These are phyloP conservation scores for Sanghuangporus sanghuang DNA, from an alignment of 1,284 basidiomycete genomes.

Conservation along the genomic window DNA sequence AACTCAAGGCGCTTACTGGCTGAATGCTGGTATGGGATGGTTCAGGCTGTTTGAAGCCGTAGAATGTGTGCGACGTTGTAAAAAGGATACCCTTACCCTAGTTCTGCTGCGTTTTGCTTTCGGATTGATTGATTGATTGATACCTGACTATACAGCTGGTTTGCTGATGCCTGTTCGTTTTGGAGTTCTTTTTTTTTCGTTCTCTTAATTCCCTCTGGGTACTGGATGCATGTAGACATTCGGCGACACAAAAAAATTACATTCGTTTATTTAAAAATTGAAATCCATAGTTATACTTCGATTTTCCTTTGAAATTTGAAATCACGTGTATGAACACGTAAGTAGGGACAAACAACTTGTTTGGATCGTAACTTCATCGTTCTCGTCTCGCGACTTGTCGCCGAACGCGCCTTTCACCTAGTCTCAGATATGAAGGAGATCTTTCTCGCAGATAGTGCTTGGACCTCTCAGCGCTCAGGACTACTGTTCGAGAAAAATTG, in stretches of 20 bases:
- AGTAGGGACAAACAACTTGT: too few relatives aligned
- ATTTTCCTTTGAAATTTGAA: too few relatives aligned
- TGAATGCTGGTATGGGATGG: neutral
- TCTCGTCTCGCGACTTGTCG: too few relatives aligned
- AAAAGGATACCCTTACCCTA: neutral
- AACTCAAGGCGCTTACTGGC: constrained; percentile 28
- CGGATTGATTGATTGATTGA: neutral
- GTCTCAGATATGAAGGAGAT: too few relatives aligned
- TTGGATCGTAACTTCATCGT: too few relatives aligned
- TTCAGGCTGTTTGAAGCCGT: neutral
- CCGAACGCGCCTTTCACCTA: too few relatives aligned
- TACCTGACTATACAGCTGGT: neutral
- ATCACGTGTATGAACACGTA: too few relatives aligned
- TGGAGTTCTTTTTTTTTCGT: neutral
- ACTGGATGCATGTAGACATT: neutral
- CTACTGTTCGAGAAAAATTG: too few relatives aligned
- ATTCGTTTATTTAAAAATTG: neutral
- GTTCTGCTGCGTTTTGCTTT: neutral
- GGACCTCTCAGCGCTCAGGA: too few relatives aligned
- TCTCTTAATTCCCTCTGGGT: neutral
- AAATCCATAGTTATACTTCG: too few relatives aligned
- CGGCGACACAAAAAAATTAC: neutral
- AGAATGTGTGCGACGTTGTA: neutral
- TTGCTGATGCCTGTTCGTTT: neutral
- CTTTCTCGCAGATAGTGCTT: too few relatives aligned